Percentiles rank a stretch among this genome's conserved stretches.
phyloP scores from a whole-genome alignment of 192 early-diverging fungal genomes.

The Rhizoclosmatium globosum region DNA sequence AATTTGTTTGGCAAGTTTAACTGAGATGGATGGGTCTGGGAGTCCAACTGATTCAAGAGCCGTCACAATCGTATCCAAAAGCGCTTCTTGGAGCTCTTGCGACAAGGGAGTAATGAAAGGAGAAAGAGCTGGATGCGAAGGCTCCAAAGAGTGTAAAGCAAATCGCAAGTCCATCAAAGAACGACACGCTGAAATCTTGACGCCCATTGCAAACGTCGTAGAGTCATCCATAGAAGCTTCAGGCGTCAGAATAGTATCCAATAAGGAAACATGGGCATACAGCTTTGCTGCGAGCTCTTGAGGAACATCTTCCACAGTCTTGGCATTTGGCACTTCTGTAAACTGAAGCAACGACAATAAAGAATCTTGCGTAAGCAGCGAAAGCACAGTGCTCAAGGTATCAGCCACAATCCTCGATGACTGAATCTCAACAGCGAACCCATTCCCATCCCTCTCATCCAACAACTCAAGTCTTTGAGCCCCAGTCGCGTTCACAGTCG shows the following conservation, averaged over 20 bases:
- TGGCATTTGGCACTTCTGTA: background rate
- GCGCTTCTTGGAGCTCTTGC: background rate
- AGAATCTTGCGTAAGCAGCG: background rate
- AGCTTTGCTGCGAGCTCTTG: background rate
- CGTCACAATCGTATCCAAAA: background rate
- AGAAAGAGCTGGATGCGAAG: background rate
- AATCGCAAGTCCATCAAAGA: slow-evolving; percentile 1
- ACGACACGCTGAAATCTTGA: slow-evolving; percentile 1
- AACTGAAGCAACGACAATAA: background rate
- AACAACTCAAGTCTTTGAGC: background rate
- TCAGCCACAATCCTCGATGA: background rate
- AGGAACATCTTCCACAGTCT: background rate
- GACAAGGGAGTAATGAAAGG: background rate
- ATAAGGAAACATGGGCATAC: background rate
- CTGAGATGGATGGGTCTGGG: background rate
- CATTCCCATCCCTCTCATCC: background rate
- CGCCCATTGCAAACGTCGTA: slow-evolving; percentile 2
- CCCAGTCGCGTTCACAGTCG: background rate
- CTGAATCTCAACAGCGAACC: background rate
- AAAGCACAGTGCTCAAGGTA: background rate
- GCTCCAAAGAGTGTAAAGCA: too few species aligned
- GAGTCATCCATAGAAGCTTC: background rate
- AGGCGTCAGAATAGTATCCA: background rate
- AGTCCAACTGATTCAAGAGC: slow-evolving; percentile 23
- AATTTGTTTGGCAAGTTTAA: background rate